Evolutionary conservation across 169 alveolate genomes (phyloP), one percentile per base, ranked within the genome.

Genomic region (Cryptosporidium parvum): DNA sequence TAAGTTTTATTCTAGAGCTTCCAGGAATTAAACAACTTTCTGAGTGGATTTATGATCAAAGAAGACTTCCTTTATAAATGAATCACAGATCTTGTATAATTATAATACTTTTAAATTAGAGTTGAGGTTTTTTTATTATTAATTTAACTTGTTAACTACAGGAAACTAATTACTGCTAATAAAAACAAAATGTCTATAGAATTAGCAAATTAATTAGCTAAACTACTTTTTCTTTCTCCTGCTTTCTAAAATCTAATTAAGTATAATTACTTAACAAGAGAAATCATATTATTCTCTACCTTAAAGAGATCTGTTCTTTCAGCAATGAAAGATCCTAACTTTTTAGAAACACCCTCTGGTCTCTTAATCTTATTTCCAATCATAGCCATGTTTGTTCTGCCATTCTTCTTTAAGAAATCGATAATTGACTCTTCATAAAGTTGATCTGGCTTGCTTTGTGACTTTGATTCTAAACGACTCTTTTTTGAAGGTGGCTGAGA

Each of bases 351-450:
- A 16, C 95, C 94, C 23, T 92, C 95, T 26, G 96, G 96, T 59
- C 93, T 94, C 87, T 93, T 94, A 39, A 94, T 94, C 48, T 94
- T 94, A 70, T 85, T 85, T 31, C 96, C 96, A 51, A 94, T 87
- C 59, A 92, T 91, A 1, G 95, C 94, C 85, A 94, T 69, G 75
- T 91, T 92, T n/a, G 94, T 91, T 56, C 93, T 93, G 29, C 96
- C 96, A 84, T 94, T 93, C 91, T 93, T 92, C 94, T 94, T 94
- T 53, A 94, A 80, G 70, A 84, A 93, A 9, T 93, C 95, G 16
- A 92, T 86, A 71, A 94, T 85, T 4, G 94, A 92, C 59, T 86
- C 92, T 75, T 93, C 93, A 85, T 91, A 93, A 29, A 89, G 91
- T 48, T 80, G 89, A 31, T 80, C 89, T 18, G 89, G 80, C 52